Base-by-base conservation (phyloP, 148 eudicot species). In the Rhododendron simsii region DNA sequence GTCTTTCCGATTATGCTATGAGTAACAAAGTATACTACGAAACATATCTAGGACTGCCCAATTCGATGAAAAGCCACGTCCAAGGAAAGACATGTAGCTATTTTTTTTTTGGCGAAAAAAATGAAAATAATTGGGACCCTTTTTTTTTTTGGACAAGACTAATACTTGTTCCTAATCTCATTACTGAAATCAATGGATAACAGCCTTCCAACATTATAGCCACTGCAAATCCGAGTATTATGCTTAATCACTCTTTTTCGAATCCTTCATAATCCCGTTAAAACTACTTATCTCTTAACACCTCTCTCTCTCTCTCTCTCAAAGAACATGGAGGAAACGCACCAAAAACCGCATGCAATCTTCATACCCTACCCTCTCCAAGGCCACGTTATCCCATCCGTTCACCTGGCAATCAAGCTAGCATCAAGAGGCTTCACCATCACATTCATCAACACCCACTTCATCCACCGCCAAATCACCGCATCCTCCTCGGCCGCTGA, bases 401-500 rank as follows among this genome's bases (percentile, higher is more conserved):
- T 90, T 23, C 84, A 91, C 69, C 89, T 94, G 6, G 92, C 95
- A 61, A 88, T 88, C 59, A 94, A 90, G 84, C 95, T 95, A 5
- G 98, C 98, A 55, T 89, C 91, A 14, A 88, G 53, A 59, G 94
- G 93, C 82, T 90, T 94, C 89, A 93, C 94, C 63, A 88, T 94
- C 83, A 93, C 98, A 26, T 94, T 94, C 90, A 78, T 95, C 86
- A 92, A 90, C 92, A 92, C 93, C 73, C 91, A 93, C 2, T 86
- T 77, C 83, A 81, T 91, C 41, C 98, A 95, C 89, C 91, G 93
- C 84, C 83, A 87, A 2, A 88, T 90, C 21, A 71, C 90, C 85
- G 77, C 37, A 59, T 87, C 92, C 76, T 12, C 76, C 44, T 6
- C 37, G 21, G 13, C 1, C 47, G 26, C 33, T 30, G 93, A 92